Evolutionary conservation across 371 early-diverging fungal genomes (phyloP).

Genomic region (Cokeromyces recurvatus): DNA sequence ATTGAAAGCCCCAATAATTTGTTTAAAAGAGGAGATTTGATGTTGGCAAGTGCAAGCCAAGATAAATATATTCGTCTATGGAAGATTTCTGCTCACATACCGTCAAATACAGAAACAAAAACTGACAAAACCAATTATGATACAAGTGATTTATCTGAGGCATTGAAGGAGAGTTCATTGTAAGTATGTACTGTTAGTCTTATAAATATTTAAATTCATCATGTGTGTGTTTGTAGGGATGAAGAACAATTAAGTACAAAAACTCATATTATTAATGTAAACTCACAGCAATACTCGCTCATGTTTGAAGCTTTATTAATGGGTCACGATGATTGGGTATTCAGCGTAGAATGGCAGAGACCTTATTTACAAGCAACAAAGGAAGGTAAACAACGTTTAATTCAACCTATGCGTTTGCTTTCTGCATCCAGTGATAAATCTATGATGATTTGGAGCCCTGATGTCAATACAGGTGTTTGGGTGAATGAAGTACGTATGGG

Average conservation of each 20-base stretch:
- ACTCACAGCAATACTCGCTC: slow-evolving; percentile 53
- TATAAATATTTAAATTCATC: not conserved
- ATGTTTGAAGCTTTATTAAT: slow-evolving; percentile 86
- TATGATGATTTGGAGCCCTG: slow-evolving; percentile 90
- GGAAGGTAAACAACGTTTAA: slow-evolving; percentile 21
- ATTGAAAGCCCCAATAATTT: slow-evolving; percentile 38
- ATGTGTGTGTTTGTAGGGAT: slow-evolving; percentile 17
- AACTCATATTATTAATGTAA: slow-evolving; percentile 64
- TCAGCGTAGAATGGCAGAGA: slow-evolving; percentile 76
- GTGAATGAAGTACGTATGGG: slow-evolving; percentile 81
- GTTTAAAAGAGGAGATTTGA: slow-evolving; percentile 68
- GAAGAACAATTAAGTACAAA: slow-evolving; percentile 75
- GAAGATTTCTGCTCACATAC: slow-evolving; percentile 58
- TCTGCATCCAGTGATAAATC: slow-evolving; percentile 93
- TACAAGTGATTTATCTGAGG: slow-evolving; percentile 44
- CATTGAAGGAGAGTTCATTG: slow-evolving; percentile 49
- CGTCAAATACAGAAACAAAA: not conserved
- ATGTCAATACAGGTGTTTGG: slow-evolving; percentile 82
- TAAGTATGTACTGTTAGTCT: no score
- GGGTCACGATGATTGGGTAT: slow-evolving; percentile 97
- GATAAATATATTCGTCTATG: slow-evolving; percentile 92
- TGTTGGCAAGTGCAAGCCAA: slow-evolving; percentile 88
- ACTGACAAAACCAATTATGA: slow-evolving; percentile 4
- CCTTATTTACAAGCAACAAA: slow-evolving; percentile 21
- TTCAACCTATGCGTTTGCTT: slow-evolving; percentile 71